phyloP scores from a whole-genome alignment of 2,329 filamentous ascomycete species.

The Orbilia oligospora region DNA sequence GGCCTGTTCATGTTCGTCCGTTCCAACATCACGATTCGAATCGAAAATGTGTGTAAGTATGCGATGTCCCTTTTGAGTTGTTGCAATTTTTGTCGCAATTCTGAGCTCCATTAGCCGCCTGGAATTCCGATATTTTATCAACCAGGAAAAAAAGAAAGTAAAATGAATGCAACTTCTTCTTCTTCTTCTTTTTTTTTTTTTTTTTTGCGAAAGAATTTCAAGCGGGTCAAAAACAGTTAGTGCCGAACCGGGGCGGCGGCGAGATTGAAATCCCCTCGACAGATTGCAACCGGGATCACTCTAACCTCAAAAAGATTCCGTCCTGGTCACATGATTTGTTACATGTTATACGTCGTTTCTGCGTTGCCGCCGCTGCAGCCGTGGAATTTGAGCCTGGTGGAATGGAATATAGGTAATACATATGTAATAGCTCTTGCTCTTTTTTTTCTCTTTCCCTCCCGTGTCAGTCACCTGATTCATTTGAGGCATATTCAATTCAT shows the following conservation, averaged over 20 bases:
- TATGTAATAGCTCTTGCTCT: too few relatives aligned
- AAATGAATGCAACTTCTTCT: background rate
- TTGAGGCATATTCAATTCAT: constrained; percentile 27
- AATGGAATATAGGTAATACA: constrained; percentile 13
- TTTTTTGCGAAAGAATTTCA: constrained; percentile 1
- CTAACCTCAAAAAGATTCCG: constrained; percentile 38
- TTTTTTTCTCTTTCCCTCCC: too few relatives aligned
- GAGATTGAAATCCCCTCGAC: constrained; percentile 10
- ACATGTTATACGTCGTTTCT: constrained; percentile 45
- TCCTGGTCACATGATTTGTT: constrained; percentile 42
- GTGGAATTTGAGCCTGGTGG: background rate
- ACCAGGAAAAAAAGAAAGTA: constrained; percentile 28
- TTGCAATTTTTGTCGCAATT: constrained; percentile 56
- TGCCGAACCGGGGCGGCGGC: constrained; percentile 31
- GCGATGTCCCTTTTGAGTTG: constrained; percentile 36
- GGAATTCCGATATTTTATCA: constrained; percentile 34
- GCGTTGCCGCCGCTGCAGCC: constrained; percentile 21
- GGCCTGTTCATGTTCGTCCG: too few relatives aligned
- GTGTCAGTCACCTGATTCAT: constrained; percentile 26
- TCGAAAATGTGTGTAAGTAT: too few relatives aligned
- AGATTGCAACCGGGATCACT: background rate
- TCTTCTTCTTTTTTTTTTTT: background rate
- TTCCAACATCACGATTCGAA: background rate
- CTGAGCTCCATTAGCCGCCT: constrained; percentile 54
- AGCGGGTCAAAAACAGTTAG: constrained; percentile 45